Base-by-base conservation (phyloP, 495 filamentous ascomycete species). In the Aspergillus cristatus region DNA sequence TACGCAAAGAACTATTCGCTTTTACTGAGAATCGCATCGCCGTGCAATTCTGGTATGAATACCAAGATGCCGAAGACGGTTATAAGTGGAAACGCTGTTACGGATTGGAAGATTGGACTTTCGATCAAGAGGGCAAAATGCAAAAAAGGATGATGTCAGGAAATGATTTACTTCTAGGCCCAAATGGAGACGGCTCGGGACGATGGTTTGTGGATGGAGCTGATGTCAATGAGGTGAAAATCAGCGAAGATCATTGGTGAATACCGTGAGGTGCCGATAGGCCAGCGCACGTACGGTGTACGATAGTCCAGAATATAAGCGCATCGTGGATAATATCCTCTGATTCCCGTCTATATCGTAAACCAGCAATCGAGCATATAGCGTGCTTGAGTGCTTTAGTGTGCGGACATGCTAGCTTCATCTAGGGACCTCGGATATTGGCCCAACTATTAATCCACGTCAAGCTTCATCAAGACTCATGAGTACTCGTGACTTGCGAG, bases 41-140 rank as follows among this genome's bases (percentile, higher is more conserved):
- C 1, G 86, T 91, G 28, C 83, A 93, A 59, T 94, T 94, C 57
- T 94, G 86, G 86, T 94, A 94, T 43, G 87, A 94, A 57, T 94
- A 76, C 60, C 73, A 78, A 37, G 86, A 94, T 50, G 60, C 56
- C 5, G 42, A 70, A 1, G 81, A 86, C 42, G 58, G 50, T 5
- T 66, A 75, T 50, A 79, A 84, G 49, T 96, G 86, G 88, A 93
- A 84, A 73, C 71, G 88, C 13, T 89, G 84, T 30, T 94, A 93
- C 55, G 88, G 89, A 0, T 68, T 94, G 16, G 86, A 94, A 62
- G 84, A 94, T 53, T 94, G 86, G 89, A 94, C 87, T 0, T 94
- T 87, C 62, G 81, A 78, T 37, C 44, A 54, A 10, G 57, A 63
- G 35, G 88, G 88, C 0, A 68, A 77, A 45, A 95, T 94, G 88